Percentiles rank a stretch among this genome's conserved stretches.
These are phyloP conservation scores for Magnolia officinalis DNA, from an alignment of 164 flowering plant species.

Conservation along the genomic window DNA sequence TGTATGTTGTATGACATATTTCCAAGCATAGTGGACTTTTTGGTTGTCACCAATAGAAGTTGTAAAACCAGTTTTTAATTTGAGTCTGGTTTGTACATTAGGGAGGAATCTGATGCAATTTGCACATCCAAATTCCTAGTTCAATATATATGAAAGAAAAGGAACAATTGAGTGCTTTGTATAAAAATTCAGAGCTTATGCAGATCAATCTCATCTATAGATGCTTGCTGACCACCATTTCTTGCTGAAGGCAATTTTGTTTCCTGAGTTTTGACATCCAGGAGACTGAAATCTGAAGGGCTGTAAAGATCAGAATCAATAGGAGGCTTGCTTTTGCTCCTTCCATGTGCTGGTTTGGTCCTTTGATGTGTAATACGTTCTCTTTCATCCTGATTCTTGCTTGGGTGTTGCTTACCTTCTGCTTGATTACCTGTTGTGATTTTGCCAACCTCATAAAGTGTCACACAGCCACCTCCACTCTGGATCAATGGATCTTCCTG, in stretches of 20 bases:
- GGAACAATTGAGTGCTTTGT: neutral
- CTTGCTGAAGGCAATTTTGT: conserved; percentile 15
- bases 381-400: conserved; percentile 12
- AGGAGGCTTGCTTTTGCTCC: conserved; percentile 51
- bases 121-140: too few species aligned
- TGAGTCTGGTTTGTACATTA: neutral
- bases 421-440: conserved; percentile 1
- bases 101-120: too few species aligned
- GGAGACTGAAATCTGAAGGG: conserved; percentile 12
- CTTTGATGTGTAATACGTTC: conserved; percentile 3
- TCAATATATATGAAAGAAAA: neutral
- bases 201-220: conserved; percentile 8
- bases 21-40: too few species aligned
- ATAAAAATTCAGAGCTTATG: conserved; percentile 7
- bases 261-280: conserved; percentile 14
- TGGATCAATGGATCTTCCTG: conserved; percentile 2
- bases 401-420: conserved; percentile 8
- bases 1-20: too few species aligned
- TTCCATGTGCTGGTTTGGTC: conserved; percentile 22
- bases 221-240: conserved; percentile 6
- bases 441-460: conserved; percentile 58
- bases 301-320: conserved; percentile 26
- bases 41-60: too few species aligned
- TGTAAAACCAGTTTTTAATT: too few species aligned
- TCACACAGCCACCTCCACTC: conserved; percentile 31